Conservation (phyloP, 768 basidiomycete species). For the Pholiota conissans region DNA sequence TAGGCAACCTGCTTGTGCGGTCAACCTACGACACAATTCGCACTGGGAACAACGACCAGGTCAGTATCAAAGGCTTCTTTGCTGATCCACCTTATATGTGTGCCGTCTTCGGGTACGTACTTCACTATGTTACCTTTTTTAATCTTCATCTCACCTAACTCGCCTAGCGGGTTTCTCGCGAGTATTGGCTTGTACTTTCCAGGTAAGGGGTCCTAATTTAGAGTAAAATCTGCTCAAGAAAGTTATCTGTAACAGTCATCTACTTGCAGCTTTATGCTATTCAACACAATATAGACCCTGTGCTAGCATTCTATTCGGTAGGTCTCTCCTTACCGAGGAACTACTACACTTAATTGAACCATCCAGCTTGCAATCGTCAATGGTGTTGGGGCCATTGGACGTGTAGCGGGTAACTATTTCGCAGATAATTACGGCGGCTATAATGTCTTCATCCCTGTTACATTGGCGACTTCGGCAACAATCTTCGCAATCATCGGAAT, state of each 20-base stretch:
- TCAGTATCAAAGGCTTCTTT: slow-evolving; percentile 26
- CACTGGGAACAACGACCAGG: not conserved
- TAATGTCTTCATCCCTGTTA: slow-evolving; percentile 30
- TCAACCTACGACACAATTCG: not conserved
- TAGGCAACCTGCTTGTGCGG: slow-evolving; percentile 26
- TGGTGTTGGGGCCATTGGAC: slow-evolving; percentile 29
- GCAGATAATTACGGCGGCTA: slow-evolving; percentile 33
- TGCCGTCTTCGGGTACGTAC: slow-evolving; percentile 21
- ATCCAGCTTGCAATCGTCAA: slow-evolving; percentile 36
- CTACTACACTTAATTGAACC: not conserved
- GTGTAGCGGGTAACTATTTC: slow-evolving; percentile 28
- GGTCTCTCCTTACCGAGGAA: slow-evolving; percentile 10
- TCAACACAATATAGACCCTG: slow-evolving; percentile 36
- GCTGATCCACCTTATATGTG: slow-evolving; percentile 26
- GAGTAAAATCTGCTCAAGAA: too few species aligned
- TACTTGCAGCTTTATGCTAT: slow-evolving; percentile 51
- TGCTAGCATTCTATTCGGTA: slow-evolving; percentile 50
- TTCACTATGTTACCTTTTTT: not conserved
- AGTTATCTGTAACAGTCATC: slow-evolving; percentile 32
- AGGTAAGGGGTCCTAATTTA: slow-evolving; percentile 26
- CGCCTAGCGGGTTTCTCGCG: slow-evolving; percentile 6
- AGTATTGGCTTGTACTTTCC: slow-evolving; percentile 27
- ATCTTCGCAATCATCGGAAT: slow-evolving; percentile 37
- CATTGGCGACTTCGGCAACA: slow-evolving; percentile 29
- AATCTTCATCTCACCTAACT: slow-evolving; percentile 9